Percentiles rank a stretch among this genome's conserved stretches.
Conservation (phyloP, 192 early-diverging fungal genomes). For the Mortierella hygrophila region DNA sequence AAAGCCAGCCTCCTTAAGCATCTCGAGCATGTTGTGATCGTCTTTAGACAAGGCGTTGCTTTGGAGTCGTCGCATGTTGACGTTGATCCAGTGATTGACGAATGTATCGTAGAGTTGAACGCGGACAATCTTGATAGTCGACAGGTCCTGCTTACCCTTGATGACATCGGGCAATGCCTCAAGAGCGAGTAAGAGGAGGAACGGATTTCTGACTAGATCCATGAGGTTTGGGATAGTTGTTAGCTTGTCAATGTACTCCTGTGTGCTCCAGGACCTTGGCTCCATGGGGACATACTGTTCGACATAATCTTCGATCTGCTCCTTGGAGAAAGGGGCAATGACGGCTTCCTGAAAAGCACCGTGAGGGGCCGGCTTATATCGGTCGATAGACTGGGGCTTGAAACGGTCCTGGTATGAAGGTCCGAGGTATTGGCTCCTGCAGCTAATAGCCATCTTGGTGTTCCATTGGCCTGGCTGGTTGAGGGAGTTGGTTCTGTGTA, state of each 20-base stretch:
- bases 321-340: background rate
- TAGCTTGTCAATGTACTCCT: background rate
- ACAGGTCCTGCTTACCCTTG: background rate
- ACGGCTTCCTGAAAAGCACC: background rate
- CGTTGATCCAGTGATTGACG: background rate
- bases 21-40: background rate
- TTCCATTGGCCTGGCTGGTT: background rate
- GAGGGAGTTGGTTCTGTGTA: background rate
- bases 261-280: background rate
- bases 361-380: background rate
- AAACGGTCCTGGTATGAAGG: background rate
- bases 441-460: constrained; percentile 1
- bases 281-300: background rate
- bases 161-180: background rate
- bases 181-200: background rate
- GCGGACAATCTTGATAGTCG: background rate
- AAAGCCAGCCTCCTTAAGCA: background rate
- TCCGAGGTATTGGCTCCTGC: background rate
- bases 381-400: background rate
- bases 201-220: constrained; percentile 5
- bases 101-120: background rate
- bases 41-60: background rate
- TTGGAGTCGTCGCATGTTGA: background rate
- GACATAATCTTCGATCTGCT: background rate
- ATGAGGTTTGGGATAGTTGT: background rate